Conservation (phyloP, 1,139 yeast genomes). For the Keqinozyma sinolaborantium region DNA sequence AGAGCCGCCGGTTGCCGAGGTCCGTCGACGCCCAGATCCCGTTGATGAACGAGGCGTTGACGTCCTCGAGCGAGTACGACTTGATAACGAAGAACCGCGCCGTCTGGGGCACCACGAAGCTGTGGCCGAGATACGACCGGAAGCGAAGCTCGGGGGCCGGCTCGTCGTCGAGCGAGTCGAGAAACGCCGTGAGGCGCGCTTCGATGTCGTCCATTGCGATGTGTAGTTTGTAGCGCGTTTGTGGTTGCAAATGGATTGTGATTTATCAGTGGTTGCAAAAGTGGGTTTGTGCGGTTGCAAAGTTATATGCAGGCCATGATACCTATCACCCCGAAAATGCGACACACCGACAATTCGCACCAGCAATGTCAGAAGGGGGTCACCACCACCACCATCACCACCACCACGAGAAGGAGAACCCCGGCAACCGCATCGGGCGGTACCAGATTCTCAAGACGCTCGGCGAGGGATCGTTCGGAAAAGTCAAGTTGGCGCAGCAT, state of each 20-base stretch:
- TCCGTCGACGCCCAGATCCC: constrained; percentile 60
- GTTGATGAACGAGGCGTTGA: constrained; percentile 45
- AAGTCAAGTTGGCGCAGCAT: constrained; percentile 93
- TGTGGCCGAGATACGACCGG: constrained; percentile 19
- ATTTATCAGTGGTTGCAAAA: too few relatives aligned
- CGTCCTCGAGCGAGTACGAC: constrained; percentile 47
- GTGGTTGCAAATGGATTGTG: too few relatives aligned
- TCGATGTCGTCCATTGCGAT: constrained; percentile 1
- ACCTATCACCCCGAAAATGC: too few relatives aligned
- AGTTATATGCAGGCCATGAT: constrained; percentile 1
- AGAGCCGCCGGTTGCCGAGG: constrained; percentile 50
- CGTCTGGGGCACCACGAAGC: constrained; percentile 11
- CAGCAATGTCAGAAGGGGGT: too few relatives aligned
- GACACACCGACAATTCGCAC: too few relatives aligned
- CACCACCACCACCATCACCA: constrained; percentile 10
- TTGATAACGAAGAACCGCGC: constrained; percentile 55
- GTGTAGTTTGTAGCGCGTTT: too few relatives aligned
- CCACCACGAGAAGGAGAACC: constrained; percentile 22
- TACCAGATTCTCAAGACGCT: constrained; percentile 92
- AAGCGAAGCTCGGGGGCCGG: too few relatives aligned
- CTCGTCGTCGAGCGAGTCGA: neutral
- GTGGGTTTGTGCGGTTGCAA: too few relatives aligned
- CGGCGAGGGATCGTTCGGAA: constrained; percentile 98
- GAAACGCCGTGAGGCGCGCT: neutral
- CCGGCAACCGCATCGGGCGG: constrained; percentile 70